Evolutionary conservation across 495 filamentous ascomycete genomes (phyloP), one percentile per base, ranked within the genome.

Genomic region (Tuber umbilicatum): DNA sequence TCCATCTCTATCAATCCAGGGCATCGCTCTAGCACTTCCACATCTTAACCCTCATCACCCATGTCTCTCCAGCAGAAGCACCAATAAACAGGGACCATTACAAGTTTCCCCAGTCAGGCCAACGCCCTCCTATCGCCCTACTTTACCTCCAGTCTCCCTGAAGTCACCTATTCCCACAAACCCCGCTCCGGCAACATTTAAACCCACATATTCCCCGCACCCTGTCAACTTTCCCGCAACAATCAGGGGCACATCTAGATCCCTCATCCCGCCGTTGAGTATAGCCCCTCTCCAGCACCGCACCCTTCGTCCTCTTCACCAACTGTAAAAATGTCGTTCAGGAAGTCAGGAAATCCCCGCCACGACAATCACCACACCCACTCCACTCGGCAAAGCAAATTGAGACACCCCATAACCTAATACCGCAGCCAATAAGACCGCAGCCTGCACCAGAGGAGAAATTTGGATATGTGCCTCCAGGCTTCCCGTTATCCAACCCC

Each of bases 101-200:
- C 43, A 75, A 21, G 72, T 81, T 45, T 81, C 74, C 43, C 64
- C 79, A 21, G 60, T 74, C 45, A 74, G 75, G 38, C 80, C 79
- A 19, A 68, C 75, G 6, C 39, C 69, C 10, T 69, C 55, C 9
- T 81, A 76, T 69, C 68, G 74, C 9, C 80, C 80, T 9, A 79
- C 80, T 4, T 73, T 81, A 40, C 79, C 79, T n/a, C 79, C 74
- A n/a, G 79, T 81, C 43, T 79, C 80, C 39, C 75, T 72, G 17
- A 78, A 75, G 55, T 76, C 79, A 21, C 70, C 79, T 31, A 77
- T 74, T 2, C 79, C 71, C 23, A 81, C 79, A 37, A 81, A 72
- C 35, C 68, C 71, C 2, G 4, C 10, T 60, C n/a, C 2, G 31
- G 16, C n/a, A 60, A 31, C 50, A 5, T 23, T 14, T n/a, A 9